Percentiles rank a stretch among this genome's conserved stretches.
phyloP scores from a whole-genome alignment of 2,329 filamentous ascomycete genomes.

The Colletotrichum lentis region DNA sequence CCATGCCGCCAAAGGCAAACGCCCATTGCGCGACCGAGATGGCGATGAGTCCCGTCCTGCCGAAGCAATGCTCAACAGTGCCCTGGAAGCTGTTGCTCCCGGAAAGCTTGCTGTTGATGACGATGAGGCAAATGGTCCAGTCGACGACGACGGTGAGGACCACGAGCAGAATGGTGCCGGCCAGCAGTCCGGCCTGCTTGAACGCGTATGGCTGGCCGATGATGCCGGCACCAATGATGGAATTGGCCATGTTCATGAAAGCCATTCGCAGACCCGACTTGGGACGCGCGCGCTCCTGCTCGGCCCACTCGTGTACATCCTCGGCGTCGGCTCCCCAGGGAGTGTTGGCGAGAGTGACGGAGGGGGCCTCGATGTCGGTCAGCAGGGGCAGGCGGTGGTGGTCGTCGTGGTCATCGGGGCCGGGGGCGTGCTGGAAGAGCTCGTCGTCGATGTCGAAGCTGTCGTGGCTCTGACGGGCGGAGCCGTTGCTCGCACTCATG shows the following conservation, averaged over 20 bases:
- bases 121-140: conserved; percentile 97
- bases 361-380: conserved; percentile 84
- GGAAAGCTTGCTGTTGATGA: conserved; percentile 96
- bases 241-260: conserved; percentile 99
- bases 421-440: conserved; percentile 33
- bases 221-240: conserved; percentile 84
- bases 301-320: conserved; percentile 59
- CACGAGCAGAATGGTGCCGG: conserved; percentile 80
- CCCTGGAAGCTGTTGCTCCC: conserved; percentile 94
- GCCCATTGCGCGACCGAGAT: conserved; percentile 94
- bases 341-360: conserved; percentile 71
- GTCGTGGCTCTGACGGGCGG: conserved; percentile 26
- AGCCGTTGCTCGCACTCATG: conserved; percentile 32
- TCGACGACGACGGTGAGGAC: conserved; percentile 85
- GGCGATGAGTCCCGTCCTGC: conserved; percentile 83
- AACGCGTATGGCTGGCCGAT: conserved; percentile 95
- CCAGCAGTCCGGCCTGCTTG: conserved; percentile 84
- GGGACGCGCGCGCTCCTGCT: conserved; percentile 69
- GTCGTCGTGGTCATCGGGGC: conserved; percentile 31
- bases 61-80: conserved; percentile 95
- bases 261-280: conserved; percentile 87
- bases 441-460: conserved; percentile 39
- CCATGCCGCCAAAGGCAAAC: conserved; percentile 98
- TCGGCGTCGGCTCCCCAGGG: conserved; percentile 51
- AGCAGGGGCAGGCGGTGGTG: conserved; percentile 73